A percentile compares a stretch with the other conserved stretches of the same genome.
These are phyloP conservation scores for Crithidia fasciculata DNA, from an alignment of 208 protist species.

Conservation along the genomic window DNA sequence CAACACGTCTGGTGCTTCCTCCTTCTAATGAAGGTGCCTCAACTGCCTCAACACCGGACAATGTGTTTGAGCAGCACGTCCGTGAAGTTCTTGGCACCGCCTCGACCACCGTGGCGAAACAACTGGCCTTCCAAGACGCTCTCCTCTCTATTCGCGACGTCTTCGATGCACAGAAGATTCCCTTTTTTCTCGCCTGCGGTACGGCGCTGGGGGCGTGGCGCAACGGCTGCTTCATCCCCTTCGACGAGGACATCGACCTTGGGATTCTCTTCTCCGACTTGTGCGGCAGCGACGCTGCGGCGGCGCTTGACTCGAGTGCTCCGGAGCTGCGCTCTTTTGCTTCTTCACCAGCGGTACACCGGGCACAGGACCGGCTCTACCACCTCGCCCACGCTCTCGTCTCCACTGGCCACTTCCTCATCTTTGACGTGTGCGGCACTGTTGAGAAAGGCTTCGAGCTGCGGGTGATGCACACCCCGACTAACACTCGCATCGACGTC, in stretches of 20 bases:
- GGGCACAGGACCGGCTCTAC: conserved; percentile 30
- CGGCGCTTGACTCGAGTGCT: neutral
- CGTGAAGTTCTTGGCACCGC: neutral
- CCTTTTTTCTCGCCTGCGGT: conserved; percentile 85
- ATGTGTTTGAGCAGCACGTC: conserved; percentile 29
- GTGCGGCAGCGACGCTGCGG: neutral
- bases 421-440: conserved; percentile 79
- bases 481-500: conserved; percentile 73
- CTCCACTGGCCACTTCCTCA: conserved; percentile 45
- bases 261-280: conserved; percentile 73
- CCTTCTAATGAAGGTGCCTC: no score
- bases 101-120: conserved; percentile 33
- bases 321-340: neutral
- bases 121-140: conserved; percentile 67
- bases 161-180: conserved; percentile 25
- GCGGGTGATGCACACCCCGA: conserved; percentile 69
- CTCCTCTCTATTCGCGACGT: conserved; percentile 62
- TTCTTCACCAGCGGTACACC: neutral
- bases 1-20: neutral
- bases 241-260: conserved; percentile 90
- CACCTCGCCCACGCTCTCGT: conserved; percentile 32
- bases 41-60: neutral
- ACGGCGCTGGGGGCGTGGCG: conserved; percentile 84
- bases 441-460: conserved; percentile 80
- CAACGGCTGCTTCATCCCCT: conserved; percentile 82